Base-by-base conservation (phyloP, 371 early-diverging fungal species). In the Umbelopsis sp. region DNA sequence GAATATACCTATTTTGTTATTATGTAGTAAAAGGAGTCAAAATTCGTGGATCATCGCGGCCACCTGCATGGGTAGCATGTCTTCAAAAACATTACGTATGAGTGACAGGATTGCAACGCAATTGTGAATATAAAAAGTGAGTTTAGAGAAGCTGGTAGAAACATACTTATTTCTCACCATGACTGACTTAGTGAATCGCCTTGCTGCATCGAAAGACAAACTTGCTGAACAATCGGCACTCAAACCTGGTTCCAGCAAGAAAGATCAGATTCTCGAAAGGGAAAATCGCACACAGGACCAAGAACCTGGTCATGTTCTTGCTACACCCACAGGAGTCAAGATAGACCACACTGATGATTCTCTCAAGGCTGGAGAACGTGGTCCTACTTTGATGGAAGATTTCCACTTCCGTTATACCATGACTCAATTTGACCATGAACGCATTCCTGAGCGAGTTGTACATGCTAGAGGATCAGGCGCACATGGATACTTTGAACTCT, bases 401-500 rank as follows among this genome's bases (percentile, higher is more conserved):
- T 86, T 87, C 65, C 86, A 85, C 41, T 76, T 89, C 20, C 74
- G 87, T 67, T 88, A 91, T 74, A 89, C 89, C 76, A 71, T 89
- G 10, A 69, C 85, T 52, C 90, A 87, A 80, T 90, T 90, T 80
- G 89, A 88, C 77, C 88, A 84, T 8, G 91, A 90, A 76, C 81
- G 91, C 50, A 81, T 85, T 63, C 89, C 90, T 12, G 89, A 89
- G 75, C 84, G 90, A 57, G 89, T 90, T 37, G 89, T 89, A 57
- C 89, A 90, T 63, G 91, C 91, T 79, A 87, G 86, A 71, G 91
- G 91, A 20, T 83, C 86, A 41, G 91, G 88, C 35, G 91, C 91
- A 38, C 87, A 88, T 70, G 90, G 90, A 6, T 77, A 85, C 80
- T 88, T 90, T 76, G 82, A 29, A 0, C 29, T 29, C 29, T 29